These are phyloP conservation scores for Tetramitus jugosus DNA, from an alignment of 208 protist species.

Conservation along the genomic window DNA sequence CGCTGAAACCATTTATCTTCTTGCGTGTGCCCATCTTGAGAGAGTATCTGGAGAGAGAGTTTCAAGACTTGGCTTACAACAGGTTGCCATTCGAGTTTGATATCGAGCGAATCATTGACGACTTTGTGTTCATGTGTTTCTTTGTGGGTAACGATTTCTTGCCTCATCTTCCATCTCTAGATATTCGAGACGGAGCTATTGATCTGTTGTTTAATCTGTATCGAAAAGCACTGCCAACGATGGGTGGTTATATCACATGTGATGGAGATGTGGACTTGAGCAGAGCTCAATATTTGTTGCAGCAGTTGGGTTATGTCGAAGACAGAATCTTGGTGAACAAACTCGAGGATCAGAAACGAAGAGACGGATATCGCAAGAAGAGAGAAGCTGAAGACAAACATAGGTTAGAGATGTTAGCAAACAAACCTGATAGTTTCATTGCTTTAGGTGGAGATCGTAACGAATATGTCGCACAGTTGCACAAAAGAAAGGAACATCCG, in stretches of 20 bases:
- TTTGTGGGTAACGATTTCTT: conserved; percentile 99
- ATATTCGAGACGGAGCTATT: conserved; percentile 92
- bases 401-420: neutral
- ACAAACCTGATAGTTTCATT: neutral
- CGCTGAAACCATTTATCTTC: conserved; percentile 43
- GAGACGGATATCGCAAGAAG: conserved; percentile 21
- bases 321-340: conserved; percentile 42
- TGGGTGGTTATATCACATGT: conserved; percentile 56
- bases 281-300: conserved; percentile 18
- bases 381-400: neutral
- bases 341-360: neutral
- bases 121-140: conserved; percentile 98
- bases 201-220: conserved; percentile 72
- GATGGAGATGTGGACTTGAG: conserved; percentile 42
- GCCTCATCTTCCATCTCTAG: conserved; percentile 91
- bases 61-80: neutral
- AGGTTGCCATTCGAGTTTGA: conserved; percentile 52
- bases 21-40: conserved; percentile 67
- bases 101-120: conserved; percentile 94
- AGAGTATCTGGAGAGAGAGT: conserved; percentile 53
- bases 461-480: too few species aligned
- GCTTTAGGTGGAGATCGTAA: neutral
- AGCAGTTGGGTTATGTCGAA: conserved; percentile 39
- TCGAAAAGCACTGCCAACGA: conserved; percentile 37
- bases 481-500: neutral